Evolutionary conservation across 148 eudicot genomes (phyloP).

Genomic region (Camellia lanceoleosa): DNA sequence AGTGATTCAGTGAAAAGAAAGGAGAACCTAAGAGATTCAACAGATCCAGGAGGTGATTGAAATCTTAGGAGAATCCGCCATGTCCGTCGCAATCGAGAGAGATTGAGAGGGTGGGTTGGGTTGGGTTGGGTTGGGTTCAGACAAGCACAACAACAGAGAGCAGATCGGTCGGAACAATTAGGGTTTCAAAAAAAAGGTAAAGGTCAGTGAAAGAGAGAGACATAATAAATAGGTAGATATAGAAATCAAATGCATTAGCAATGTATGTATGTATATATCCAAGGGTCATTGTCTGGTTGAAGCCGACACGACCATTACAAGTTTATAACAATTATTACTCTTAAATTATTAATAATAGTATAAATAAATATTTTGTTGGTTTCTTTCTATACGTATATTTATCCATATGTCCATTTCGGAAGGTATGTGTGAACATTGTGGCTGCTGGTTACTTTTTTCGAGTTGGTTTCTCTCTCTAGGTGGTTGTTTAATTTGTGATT

Average conservation of each 20-base stretch:
- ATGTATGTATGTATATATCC: too few relatives aligned
- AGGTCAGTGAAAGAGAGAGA: conserved; percentile 1
- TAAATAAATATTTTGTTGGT: too few relatives aligned
- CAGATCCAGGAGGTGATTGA: background rate
- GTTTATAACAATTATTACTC: background rate
- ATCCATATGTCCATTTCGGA: too few relatives aligned
- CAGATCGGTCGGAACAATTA: conserved; percentile 2
- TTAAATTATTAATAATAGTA: too few relatives aligned
- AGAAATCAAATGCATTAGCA: background rate
- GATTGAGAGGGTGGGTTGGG: too few relatives aligned
- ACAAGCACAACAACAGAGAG: background rate
- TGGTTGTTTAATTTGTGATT: background rate
- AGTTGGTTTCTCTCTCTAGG: background rate
- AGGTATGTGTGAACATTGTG: background rate
- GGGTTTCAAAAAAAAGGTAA: conserved; percentile 21
- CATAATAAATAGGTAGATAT: conserved; percentile 1
- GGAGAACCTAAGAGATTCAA: background rate
- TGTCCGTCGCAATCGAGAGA: conserved; percentile 8
- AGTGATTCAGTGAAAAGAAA: background rate
- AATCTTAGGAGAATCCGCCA: background rate
- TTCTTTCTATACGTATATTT: too few relatives aligned
- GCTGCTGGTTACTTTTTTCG: background rate
- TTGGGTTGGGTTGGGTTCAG: background rate
- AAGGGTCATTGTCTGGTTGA: conserved; percentile 22
- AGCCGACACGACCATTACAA: conserved; percentile 28